Base-by-base conservation (phyloP, 768 basidiomycete genomes). In the Kwoniella heveanensis region DNA sequence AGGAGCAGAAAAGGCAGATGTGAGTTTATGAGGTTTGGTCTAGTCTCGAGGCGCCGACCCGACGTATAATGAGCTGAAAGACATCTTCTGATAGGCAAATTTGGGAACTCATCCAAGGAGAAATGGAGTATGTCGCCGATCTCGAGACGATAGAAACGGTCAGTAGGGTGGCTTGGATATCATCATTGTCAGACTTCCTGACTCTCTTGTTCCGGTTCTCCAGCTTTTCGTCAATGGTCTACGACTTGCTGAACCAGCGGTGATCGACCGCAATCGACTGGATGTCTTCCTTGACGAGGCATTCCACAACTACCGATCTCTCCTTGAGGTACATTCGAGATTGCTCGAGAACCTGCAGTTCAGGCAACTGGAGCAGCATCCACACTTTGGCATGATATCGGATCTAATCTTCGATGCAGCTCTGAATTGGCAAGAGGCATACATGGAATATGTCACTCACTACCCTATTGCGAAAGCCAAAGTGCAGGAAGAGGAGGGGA, bases 81-180 rank as follows among this genome's bases (percentile, higher is more conserved):
- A 63, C 24, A 29, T 57, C 32, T 44, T 53, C 37, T n/a, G 5
- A 2, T 67, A 92, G 91, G 48, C 87, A 92, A 72, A 92, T 95
- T 54, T 96, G 94, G 73, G 92, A 96, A 82, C 79, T 95, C 65
- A 95, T 96, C 79, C 91, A 95, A 79, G 90, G 90, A 67, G 92
- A 96, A 79, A 95, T 95, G 91, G 86, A 87, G 26, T 96, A 94
- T 74, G 92, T 95, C 26, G 90, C 88, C 70, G 92, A 96, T 82
- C 80, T 96, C 62, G 90, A 92, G 79, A 89, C 88, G 59, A 88
- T 96, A 49, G 88, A 89, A 64, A 83, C 83, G 65, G 92, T 92
- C 71, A 12, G 86, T 64, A 5, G n/a, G n/a, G n/a, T n/a, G n/a
- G n/a, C 5, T 6, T n/a, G 46, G 6, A 12, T 19, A 27, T 44